Percentiles rank a stretch among this genome's conserved stretches.
phyloP scores from a whole-genome alignment of 1,284 basidiomycete genomes.

The Austroboletus rostrupii region DNA sequence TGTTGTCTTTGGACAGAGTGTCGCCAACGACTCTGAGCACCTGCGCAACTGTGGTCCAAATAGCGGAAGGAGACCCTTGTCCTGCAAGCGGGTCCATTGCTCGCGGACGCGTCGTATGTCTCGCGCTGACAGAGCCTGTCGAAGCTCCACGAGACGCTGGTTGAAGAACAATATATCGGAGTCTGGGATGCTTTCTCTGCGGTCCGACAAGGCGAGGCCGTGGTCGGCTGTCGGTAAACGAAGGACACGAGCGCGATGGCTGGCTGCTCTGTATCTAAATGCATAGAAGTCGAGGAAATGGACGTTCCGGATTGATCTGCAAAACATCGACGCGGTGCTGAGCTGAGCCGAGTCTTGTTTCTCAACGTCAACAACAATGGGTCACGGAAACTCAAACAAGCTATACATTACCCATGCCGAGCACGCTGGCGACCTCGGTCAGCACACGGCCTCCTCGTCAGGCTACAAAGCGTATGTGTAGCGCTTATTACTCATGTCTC shows the following conservation, averaged over 20 bases:
- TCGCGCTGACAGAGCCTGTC: constrained; percentile 32
- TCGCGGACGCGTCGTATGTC: constrained; percentile 33
- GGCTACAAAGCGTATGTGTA: constrained; percentile 64
- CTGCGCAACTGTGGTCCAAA: constrained; percentile 41
- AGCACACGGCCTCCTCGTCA: constrained; percentile 69
- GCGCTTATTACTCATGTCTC: neutral
- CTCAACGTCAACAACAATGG: constrained; percentile 43
- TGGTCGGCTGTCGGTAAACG: constrained; percentile 1
- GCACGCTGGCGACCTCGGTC: constrained; percentile 72
- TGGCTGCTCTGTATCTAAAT: constrained; percentile 9
- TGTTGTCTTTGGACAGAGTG: constrained; percentile 23
- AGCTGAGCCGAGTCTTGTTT: constrained; percentile 5
- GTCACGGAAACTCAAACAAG: constrained; percentile 83
- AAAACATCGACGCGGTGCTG: constrained; percentile 32
- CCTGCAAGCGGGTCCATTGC: constrained; percentile 44
- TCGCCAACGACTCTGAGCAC: constrained; percentile 37
- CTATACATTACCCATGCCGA: constrained; percentile 84
- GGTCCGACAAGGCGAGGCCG: neutral
- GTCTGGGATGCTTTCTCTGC: constrained; percentile 17
- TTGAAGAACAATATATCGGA: constrained; percentile 34
- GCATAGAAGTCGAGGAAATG: constrained; percentile 34
- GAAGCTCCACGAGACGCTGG: constrained; percentile 33
- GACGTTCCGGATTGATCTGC: constrained; percentile 26
- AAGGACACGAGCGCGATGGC: constrained; percentile 12
- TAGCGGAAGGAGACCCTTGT: constrained; percentile 39